Evolutionary conservation across 2,329 filamentous ascomycete species (phyloP).

Genomic region (Neofusicoccum kwambonambiense): DNA sequence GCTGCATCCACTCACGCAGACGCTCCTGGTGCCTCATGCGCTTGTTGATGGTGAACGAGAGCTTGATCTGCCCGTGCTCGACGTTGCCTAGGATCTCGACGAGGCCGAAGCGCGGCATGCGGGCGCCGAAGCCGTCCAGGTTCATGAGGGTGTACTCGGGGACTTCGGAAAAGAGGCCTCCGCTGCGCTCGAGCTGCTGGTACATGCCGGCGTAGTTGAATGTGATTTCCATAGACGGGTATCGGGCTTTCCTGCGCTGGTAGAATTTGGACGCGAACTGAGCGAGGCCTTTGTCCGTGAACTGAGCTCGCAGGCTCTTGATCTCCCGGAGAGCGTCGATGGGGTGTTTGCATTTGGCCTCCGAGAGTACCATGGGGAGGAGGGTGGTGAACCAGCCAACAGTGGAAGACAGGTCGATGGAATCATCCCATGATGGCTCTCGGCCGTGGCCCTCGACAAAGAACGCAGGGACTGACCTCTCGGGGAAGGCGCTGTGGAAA

Average conservation of each 20-base stretch:
- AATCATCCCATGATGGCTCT: conserved; percentile 23
- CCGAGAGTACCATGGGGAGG: neutral
- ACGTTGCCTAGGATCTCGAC: conserved; percentile 55
- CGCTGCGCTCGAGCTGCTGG: conserved; percentile 46
- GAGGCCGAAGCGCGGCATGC: conserved; percentile 46
- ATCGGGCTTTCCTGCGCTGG: neutral
- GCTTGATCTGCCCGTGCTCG: conserved; percentile 46
- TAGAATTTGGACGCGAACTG: neutral
- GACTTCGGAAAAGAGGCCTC: conserved; percentile 4
- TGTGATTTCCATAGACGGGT: conserved; percentile 54
- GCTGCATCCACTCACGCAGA: conserved; percentile 45
- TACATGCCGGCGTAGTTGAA: conserved; percentile 57
- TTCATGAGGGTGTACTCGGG: neutral
- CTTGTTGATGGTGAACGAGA: conserved; percentile 53
- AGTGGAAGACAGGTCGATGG: conserved; percentile 26
- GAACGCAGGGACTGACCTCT: conserved; percentile 7
- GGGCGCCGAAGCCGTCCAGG: neutral
- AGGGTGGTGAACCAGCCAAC: conserved; percentile 26
- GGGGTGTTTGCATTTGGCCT: neutral
- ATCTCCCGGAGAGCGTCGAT: neutral
- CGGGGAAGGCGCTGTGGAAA: conserved; percentile 3
- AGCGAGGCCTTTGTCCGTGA: conserved; percentile 11
- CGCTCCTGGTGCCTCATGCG: conserved; percentile 47
- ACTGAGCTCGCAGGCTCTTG: neutral
- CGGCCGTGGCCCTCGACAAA: conserved; percentile 26